Evolutionary conservation across 495 filamentous ascomycete species (phyloP), one percentile per base, ranked within the genome.

Genomic region (Copromyces sp.): DNA sequence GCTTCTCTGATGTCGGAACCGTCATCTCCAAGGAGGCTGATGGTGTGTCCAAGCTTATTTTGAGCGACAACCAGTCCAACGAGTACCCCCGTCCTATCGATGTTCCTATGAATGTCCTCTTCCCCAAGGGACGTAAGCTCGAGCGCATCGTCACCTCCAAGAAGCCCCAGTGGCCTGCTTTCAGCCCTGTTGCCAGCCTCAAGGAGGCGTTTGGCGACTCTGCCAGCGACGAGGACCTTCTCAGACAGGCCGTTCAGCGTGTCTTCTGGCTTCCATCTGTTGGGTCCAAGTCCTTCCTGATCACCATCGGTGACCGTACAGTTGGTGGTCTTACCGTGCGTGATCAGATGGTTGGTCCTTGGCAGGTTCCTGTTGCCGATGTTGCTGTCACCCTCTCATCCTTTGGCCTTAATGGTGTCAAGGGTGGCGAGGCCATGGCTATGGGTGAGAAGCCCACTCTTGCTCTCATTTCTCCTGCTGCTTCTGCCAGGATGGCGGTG

Each of bases 401-500:
- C 1, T 87, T 98, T 74, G 87, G 86, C 39, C 79, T 88, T 20
- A 91, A 90, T 20, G 81, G 78, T 40, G 81, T 83, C 6, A 90
- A 86, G 77, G 93, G 93, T 68, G 95, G 95, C 73, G 95, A 98
- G 81, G 93, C 94, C 9, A 97, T 98, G 93, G 92, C 94, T 0
- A 97, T 98, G 90, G 95, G 95, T 39, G 95, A 98, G 82, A 97
- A 92, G 82, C 94, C 96, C 17, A 92, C 89, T 0, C 81, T 98
- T 45, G 96, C 96, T 17, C 84, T 98, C 11, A 97, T 99, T 70
- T 97, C 93, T 14, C 89, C 94, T 9, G 93, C 90, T 68, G 93
- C 95, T n/a, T 98, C 95, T 35, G 93, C 95, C 8, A 87, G 93
- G 24, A 98, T 99, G 96, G 94, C 96, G 2, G 94, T 99, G 73